Conservation (phyloP, 495 filamentous ascomycete genomes). For the Immersiella caudata region DNA sequence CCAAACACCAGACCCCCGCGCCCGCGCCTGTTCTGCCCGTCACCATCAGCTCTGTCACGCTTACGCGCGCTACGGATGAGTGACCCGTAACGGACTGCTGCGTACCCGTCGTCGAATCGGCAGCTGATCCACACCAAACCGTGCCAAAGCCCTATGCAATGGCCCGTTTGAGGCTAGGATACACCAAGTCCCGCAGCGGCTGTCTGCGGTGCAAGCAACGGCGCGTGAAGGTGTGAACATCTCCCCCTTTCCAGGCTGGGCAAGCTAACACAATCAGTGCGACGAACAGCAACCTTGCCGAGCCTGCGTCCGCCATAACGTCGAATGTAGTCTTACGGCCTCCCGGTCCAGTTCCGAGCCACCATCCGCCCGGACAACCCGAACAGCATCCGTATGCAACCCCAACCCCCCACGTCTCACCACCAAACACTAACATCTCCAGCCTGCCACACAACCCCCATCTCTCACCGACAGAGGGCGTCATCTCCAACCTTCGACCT, state of each 20-base stretch:
- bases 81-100: too few species aligned
- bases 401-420: not conserved
- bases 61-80: not conserved
- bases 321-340: constrained; percentile 35
- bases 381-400: not conserved
- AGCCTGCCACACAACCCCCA: not conserved
- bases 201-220: constrained; percentile 38
- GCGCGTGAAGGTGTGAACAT: constrained; percentile 34
- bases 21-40: not conserved
- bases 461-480: not conserved
- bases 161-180: constrained; percentile 35
- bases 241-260: not conserved
- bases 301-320: constrained; percentile 35
- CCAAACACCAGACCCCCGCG: not conserved
- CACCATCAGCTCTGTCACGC: not conserved
- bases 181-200: constrained; percentile 36
- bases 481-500: not conserved
- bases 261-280: constrained; percentile 25
- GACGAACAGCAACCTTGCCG: constrained; percentile 37
- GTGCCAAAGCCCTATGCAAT: constrained; percentile 9
- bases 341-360: not conserved
- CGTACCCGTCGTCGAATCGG: not conserved
- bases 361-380: constrained; percentile 10
- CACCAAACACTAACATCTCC: not conserved
- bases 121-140: not conserved